phyloP scores from a whole-genome alignment of 2,329 filamentous ascomycete species.

The Xylaria digitata region DNA sequence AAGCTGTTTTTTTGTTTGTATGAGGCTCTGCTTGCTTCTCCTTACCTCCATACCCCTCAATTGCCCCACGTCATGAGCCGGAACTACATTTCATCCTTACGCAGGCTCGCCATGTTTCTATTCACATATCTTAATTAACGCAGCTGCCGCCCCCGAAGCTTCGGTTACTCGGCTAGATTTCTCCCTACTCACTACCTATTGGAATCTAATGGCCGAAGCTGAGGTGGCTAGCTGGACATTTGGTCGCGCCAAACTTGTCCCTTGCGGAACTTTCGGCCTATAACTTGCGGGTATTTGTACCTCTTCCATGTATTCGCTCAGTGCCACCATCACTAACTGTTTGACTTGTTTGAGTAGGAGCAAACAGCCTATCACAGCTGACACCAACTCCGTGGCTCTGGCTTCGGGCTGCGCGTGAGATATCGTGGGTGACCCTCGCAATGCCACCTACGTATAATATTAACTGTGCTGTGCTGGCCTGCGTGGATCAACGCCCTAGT shows the following conservation, averaged over 20 bases:
- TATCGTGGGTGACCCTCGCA: background rate
- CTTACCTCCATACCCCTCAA: too few relatives aligned
- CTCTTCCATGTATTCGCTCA: background rate
- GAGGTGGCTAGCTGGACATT: background rate
- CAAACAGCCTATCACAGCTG: background rate
- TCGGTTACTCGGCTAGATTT: background rate
- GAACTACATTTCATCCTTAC: too few relatives aligned
- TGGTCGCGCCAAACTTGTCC: background rate
- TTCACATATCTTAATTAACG: background rate
- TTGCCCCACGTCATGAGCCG: too few relatives aligned
- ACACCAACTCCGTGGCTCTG: background rate
- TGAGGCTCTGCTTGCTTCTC: too few relatives aligned
- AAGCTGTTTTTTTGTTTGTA: too few relatives aligned
- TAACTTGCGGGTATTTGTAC: background rate
- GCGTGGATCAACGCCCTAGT: background rate
- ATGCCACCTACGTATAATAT: background rate
- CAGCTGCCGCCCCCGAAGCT: background rate
- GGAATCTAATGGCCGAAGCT: background rate
- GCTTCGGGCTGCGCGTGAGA: background rate
- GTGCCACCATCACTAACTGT: background rate
- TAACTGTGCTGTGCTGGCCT: conserved; percentile 1
- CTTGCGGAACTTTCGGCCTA: background rate
- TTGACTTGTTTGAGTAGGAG: background rate
- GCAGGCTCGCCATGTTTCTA: too few relatives aligned
- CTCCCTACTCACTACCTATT: background rate